These are phyloP conservation scores for Clonostachys solani DNA, from an alignment of 2,329 filamentous ascomycete species.

Conservation along the genomic window DNA sequence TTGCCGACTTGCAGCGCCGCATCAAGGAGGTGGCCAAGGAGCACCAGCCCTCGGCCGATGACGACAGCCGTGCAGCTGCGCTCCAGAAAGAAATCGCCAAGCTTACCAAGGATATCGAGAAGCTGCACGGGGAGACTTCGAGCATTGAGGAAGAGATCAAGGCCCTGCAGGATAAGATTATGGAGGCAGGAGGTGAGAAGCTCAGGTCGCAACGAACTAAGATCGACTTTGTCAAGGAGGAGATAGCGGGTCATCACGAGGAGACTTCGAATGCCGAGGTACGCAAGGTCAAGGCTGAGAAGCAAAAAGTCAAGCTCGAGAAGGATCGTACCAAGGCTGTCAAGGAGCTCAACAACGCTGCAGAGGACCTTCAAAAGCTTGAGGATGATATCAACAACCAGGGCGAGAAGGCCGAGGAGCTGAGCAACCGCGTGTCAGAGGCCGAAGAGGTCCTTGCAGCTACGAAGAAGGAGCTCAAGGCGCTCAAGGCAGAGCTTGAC, in stretches of 20 bases:
- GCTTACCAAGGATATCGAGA: constrained; percentile 73
- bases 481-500: constrained; percentile 81
- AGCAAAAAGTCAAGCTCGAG: constrained; percentile 81
- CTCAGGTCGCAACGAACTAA: constrained; percentile 85
- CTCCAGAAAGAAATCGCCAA: constrained; percentile 75
- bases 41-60: constrained; percentile 74
- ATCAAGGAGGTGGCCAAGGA: constrained; percentile 81
- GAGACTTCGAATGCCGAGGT: constrained; percentile 84
- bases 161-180: constrained; percentile 89
- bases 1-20: constrained; percentile 78
- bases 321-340: constrained; percentile 76
- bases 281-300: constrained; percentile 87
- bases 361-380: constrained; percentile 70
- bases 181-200: constrained; percentile 95
- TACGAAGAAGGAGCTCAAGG: constrained; percentile 76
- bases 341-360: constrained; percentile 71
- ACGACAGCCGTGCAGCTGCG: constrained; percentile 67
- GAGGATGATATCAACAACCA: constrained; percentile 77
- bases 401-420: constrained; percentile 67
- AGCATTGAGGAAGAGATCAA: constrained; percentile 93
- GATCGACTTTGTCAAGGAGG: constrained; percentile 83
- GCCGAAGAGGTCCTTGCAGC: constrained; percentile 72
- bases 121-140: constrained; percentile 78
- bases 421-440: constrained; percentile 71
- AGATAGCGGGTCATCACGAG: constrained; percentile 76